Evolutionary conservation across 805 yeast species (phyloP).

Genomic region (Lipomyces mesembrius): DNA sequence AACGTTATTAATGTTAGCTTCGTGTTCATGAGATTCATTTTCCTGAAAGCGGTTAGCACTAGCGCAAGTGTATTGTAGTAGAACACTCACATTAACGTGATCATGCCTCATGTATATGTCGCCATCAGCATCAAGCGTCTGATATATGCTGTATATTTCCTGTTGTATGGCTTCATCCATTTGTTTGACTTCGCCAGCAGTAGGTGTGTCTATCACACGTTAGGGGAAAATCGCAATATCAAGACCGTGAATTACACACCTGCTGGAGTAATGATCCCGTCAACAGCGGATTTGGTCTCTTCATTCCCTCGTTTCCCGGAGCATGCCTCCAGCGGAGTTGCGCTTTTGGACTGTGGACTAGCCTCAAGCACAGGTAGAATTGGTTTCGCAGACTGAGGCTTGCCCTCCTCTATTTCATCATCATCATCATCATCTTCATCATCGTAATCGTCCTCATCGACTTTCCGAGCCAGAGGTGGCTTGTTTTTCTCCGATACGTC

Average conservation of each 20-base stretch:
- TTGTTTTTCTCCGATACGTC: conserved; percentile 12
- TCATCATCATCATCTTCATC: conserved; percentile 51
- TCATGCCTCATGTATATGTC: conserved; percentile 2
- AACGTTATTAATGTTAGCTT: neutral
- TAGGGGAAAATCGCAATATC: neutral
- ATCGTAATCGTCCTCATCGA: conserved; percentile 43
- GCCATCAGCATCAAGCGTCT: conserved; percentile 28
- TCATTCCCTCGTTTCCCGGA: conserved; percentile 12
- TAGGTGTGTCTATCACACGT: conserved; percentile 23
- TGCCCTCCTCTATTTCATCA: conserved; percentile 44
- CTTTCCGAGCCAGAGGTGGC: conserved; percentile 19
- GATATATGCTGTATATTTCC: conserved; percentile 24
- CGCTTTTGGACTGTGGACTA: conserved; percentile 4
- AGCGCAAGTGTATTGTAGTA: neutral
- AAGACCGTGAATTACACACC: conserved; percentile 11
- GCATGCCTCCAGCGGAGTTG: conserved; percentile 15
- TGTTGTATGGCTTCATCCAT: conserved; percentile 15
- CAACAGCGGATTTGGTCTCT: conserved; percentile 14
- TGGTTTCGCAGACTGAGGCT: conserved; percentile 36
- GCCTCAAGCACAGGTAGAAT: neutral
- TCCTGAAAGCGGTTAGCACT: neutral
- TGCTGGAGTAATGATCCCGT: conserved; percentile 35
- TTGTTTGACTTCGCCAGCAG: conserved; percentile 22
- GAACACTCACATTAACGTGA: conserved; percentile 3
- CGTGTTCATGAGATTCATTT: neutral